Base-by-base conservation (phyloP, 169 alveolate species). In the Plasmodium coatneyi region DNA sequence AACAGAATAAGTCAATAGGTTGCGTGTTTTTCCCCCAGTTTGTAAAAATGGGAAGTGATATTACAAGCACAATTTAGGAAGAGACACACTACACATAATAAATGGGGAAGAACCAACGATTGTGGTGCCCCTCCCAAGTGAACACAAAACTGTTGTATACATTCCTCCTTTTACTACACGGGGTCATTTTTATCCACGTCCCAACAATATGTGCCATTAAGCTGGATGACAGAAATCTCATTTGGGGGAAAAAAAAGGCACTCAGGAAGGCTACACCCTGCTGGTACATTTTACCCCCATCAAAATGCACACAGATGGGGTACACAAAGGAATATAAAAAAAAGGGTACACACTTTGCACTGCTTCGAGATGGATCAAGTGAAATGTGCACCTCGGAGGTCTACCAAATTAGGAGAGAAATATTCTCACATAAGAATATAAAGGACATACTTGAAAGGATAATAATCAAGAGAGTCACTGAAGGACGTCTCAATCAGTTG, bases 331-430 rank as follows among this genome's bases (percentile, higher is more conserved):
- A 74, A 84, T 49, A 32, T 52, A 56, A 32, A 82, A 82, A 82
- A 14, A 25, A n/a, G n/a, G n/a, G 46, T 19, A 30, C 79, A 52
- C 80, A 28, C 54, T 32, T 22, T n/a, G 25, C n/a, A 10, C 25
- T 28, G 7, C 22, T 30, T 82, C 32, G 25, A 82, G 56, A 56
- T 56, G 41, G 71, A 5, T 83, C 74, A 7, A 56, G 22, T n/a
- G 93, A 86, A 39, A 74, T 39, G n/a, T 52, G 54, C 14, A 52
- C 16, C 34, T 86, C 93, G 28, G 80, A 86, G 25, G 76, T 86
- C 10, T 86, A 86, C 60, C 66, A 86, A 76, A 86, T 86, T 74
- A 72, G 93, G 66, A 70, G 43, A 76, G 80, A 86, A 76, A 72
- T 86, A 34, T 39, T 83, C 16, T 71, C 83, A 34, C 34, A 52